Evolutionary conservation across 2,329 filamentous ascomycete species (phyloP).

Genomic region (Beauveria scarabaeidicola): DNA sequence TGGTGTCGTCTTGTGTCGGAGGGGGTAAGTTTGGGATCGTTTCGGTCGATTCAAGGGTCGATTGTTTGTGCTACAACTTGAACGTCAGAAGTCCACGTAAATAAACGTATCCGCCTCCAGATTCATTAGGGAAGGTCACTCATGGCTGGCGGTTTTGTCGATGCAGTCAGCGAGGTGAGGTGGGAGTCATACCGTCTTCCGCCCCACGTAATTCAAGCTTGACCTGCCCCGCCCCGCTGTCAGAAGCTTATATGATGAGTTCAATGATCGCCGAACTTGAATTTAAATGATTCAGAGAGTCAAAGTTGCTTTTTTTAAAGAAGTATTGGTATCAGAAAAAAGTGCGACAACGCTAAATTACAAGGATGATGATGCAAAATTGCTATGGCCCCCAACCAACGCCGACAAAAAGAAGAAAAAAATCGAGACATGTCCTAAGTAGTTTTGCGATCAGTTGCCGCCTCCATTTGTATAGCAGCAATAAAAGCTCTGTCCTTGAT

Average conservation of each 20-base stretch:
- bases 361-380: not conserved
- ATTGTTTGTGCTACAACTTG: not conserved
- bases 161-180: not conserved
- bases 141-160: not conserved
- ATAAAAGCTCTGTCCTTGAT: constrained; percentile 9
- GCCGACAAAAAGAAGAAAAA: not conserved
- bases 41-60: not conserved
- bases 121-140: not conserved
- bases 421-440: not conserved
- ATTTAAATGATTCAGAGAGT: not conserved
- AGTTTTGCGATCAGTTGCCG: constrained; percentile 1
- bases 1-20: not conserved
- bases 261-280: not conserved
- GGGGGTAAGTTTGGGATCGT: not conserved
- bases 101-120: not conserved
- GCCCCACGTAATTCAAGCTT: constrained; percentile 4
- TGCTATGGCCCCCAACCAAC: not conserved
- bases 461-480: not conserved
- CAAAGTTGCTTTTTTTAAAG: not conserved
- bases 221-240: not conserved
- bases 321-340: constrained; percentile 6
- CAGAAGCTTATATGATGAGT: not conserved
- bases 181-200: constrained; percentile 6
- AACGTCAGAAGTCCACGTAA: not conserved
- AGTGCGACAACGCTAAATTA: constrained; percentile 1